Base-by-base conservation (phyloP, 805 yeast species). In the Spathaspora hagerdaliae region DNA sequence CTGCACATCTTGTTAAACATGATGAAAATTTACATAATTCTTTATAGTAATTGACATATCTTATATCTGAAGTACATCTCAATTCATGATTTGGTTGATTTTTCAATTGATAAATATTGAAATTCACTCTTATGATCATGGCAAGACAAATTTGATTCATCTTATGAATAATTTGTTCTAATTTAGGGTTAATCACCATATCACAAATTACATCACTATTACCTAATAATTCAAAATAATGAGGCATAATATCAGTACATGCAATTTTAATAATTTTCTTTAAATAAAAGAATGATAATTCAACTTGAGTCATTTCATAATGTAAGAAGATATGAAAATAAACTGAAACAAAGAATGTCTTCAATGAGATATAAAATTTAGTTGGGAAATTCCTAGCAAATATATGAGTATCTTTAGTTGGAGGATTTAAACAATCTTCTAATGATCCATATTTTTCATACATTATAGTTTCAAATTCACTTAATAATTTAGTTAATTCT, bases 321-420 rank as follows among this genome's bases (percentile, higher is more conserved):
- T 68, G 71, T 27, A 73, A 51, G 48, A 68, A 67, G n/a, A 77
- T 56, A n/a, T 75, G 74, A 47, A 65, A 71, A 41, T 67, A 68
- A 5, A 75, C 50, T 3, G 77, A 60, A 39, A 71, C 59, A 24
- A 68, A 52, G 48, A 75, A 63, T 2, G 73, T 59, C 31, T 55
- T 52, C 8, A 64, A 44, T 15, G 61, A 52, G 39, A 69, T 47
- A 45, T 60, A 67, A 12, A 52, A 50, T 48, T 67, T 69, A 32
- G 60, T 51, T 29, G 46, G 55, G 14, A 53, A 46, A 38, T 56
- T 52, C 40, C 56, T 46, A 4, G 38, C 41, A 36, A 50, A 51
- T 7, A 48, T 41, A 32, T 40, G 45, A 5, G 50, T 27, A 15
- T 48, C 46, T 10, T 34, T 19, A 6, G 47, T 48, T 8, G 44